phyloP scores from a whole-genome alignment of 1,139 yeast genomes.

The Yamadazyma dushanensis region DNA sequence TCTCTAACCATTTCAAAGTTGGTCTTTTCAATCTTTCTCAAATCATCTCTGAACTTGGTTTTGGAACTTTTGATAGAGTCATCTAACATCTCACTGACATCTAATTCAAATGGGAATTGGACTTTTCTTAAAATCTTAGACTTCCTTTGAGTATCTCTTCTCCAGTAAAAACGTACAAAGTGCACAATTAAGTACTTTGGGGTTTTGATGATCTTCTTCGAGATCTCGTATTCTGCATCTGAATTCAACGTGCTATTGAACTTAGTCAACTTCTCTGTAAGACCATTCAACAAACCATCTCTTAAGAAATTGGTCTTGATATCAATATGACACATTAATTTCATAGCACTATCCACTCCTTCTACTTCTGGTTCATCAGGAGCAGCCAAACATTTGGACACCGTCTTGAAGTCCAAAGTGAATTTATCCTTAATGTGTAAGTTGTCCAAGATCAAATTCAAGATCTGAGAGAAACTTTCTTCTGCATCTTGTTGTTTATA shows the following conservation, averaged over 20 bases:
- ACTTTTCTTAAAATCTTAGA: constrained; percentile 93
- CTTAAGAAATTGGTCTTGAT: constrained; percentile 83
- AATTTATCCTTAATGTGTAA: constrained; percentile 57
- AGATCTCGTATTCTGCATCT: constrained; percentile 68
- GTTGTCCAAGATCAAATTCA: constrained; percentile 53
- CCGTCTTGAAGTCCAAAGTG: constrained; percentile 62
- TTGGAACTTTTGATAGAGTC: constrained; percentile 68
- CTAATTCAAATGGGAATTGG: constrained; percentile 90
- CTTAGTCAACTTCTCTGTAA: constrained; percentile 78
- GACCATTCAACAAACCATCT: constrained; percentile 77
- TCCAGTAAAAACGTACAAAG: constrained; percentile 95
- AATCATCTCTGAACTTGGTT: constrained; percentile 71
- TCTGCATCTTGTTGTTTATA: constrained; percentile 98
- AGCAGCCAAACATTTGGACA: constrained; percentile 58
- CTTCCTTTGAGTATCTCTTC: constrained; percentile 85
- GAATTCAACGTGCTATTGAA: constrained; percentile 67
- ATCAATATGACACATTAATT: constrained; percentile 86
- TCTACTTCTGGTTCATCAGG: constrained; percentile 35
- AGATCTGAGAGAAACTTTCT: constrained; percentile 84
- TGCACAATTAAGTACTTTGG: constrained; percentile 91
- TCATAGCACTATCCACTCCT: constrained; percentile 56
- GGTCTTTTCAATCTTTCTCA: constrained; percentile 75
- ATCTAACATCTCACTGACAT: constrained; percentile 81
- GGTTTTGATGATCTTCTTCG: constrained; percentile 69
- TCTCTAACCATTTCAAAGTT: constrained; percentile 73